A percentile compares a stretch with the other conserved stretches of the same genome.
Evolutionary conservation across 2,329 filamentous ascomycete species (phyloP).

Genomic region (Verticillium albo-atrum): DNA sequence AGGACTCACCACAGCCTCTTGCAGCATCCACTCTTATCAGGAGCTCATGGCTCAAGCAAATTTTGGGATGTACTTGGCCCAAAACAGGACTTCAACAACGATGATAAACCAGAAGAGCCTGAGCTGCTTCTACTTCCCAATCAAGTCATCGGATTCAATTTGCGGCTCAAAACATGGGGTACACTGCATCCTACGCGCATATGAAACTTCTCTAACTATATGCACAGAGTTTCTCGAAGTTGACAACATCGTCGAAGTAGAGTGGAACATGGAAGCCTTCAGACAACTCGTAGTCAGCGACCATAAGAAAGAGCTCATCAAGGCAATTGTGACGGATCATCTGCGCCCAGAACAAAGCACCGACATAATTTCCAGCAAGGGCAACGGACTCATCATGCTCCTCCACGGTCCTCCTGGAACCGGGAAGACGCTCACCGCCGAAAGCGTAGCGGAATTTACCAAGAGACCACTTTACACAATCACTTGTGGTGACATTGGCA

Average conservation of each 20-base stretch:
- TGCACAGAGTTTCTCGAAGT: conserved; percentile 16
- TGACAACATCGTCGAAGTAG: conserved; percentile 38
- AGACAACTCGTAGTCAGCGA: conserved; percentile 41
- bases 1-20: no score
- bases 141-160: background rate
- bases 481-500: conserved; percentile 20
- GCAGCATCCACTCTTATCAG: no score
- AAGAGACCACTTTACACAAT: conserved; percentile 11
- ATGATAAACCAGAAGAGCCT: background rate
- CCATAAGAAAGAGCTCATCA: conserved; percentile 45
- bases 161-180: background rate
- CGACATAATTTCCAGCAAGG: conserved; percentile 8
- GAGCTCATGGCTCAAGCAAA: no score
- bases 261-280: conserved; percentile 45
- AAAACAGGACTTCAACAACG: no score
- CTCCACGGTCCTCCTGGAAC: conserved; percentile 4
- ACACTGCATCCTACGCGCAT: no score
- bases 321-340: conserved; percentile 57
- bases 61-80: no score
- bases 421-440: conserved; percentile 6
- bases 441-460: conserved; percentile 1
- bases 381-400: conserved; percentile 1
- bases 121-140: background rate
- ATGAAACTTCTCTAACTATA: no score
- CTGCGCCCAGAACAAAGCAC: conserved; percentile 47